Base-by-base conservation (phyloP, 2,329 filamentous ascomycete species). In the Cadophora luteo-olivacea region DNA sequence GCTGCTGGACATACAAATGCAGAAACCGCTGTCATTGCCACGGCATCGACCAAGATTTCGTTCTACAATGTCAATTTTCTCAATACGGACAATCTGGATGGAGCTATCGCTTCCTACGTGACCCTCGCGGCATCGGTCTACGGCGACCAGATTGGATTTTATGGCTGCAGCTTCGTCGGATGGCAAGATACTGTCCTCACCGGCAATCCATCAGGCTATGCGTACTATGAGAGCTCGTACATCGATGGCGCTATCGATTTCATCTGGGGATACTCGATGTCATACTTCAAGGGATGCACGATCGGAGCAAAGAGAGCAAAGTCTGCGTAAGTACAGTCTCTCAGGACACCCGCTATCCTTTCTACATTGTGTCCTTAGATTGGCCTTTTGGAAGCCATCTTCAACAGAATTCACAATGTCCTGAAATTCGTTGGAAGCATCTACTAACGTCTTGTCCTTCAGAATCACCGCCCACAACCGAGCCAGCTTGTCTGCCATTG, bases 41-140 rank as follows among this genome's bases (percentile, higher is more conserved):
- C 74, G 12, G 69, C 71, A 8, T 74, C 71, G 1, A 74, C 61
- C 38, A 68, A 69, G 38, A 74, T 75, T 24, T 65, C 74, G 5
- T 70, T 87, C 36, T 88, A 87, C 80, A 88, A 87, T 73, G 81
- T 88, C 79, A 86, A 87, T 75, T 77, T 86, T 1, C 81, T 79
- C 51, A 86, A 86, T 52, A 78, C 81, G 14, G 75, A 80, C 61
- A 70, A 70, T 25, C 45, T 58, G 24, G 64, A 70, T 62, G 84
- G 64, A 22, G 64, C 57, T 11, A 66, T 33, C 6, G 45, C 64
- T 9, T 66, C 64, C 6, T 66, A 66, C 45, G 64, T 66, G 14
- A 61, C 64, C 4, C 64, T 66, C n/a, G 57, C 64, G 54, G 64
- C 64, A 8, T 66, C 64, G 25, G 33, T 66, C 8, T 61, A 66